These are phyloP conservation scores for Zoysia pacifica DNA, from an alignment of 176 grass and related monocot genomes.

Conservation along the genomic window DNA sequence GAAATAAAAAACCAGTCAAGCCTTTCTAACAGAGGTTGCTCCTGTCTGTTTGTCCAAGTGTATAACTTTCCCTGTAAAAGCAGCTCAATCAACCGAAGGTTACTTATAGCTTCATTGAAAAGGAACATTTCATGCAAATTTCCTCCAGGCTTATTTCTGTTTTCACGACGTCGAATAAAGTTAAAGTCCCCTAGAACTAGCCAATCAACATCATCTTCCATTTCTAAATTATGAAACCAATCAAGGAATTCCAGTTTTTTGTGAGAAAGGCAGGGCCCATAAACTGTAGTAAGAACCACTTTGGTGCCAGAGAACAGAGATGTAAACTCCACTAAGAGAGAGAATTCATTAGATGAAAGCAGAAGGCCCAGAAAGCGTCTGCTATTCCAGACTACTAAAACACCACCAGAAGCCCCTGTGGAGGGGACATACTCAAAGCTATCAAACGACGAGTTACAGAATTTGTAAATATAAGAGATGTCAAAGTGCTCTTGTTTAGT, in stretches of 20 bases:
- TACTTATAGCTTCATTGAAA: not conserved
- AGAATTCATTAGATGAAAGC: too few species aligned
- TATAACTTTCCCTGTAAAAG: not conserved
- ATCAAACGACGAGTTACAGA: too few species aligned
- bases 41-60: not conserved
- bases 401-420: too few species aligned
- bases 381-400: too few species aligned
- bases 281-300: too few species aligned
- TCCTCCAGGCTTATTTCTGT: not conserved
- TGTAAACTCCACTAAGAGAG: too few species aligned
- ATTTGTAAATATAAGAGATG: too few species aligned
- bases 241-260: not conserved
- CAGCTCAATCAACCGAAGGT: not conserved
- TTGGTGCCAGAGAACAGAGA: too few species aligned
- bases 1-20: not conserved
- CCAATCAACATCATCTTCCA: not conserved
- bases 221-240: not conserved
- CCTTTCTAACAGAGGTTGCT: not conserved
- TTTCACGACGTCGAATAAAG: not conserved
- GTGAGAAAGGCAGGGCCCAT: too few species aligned
- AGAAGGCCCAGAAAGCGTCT: too few species aligned
- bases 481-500: too few species aligned
- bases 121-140: not conserved
- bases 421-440: too few species aligned
- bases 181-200: not conserved